A percentile compares a stretch with the other conserved stretches of the same genome.
phyloP scores from a whole-genome alignment of 2,329 filamentous ascomycete species.

The Pyrenophora tritici-repentis region DNA sequence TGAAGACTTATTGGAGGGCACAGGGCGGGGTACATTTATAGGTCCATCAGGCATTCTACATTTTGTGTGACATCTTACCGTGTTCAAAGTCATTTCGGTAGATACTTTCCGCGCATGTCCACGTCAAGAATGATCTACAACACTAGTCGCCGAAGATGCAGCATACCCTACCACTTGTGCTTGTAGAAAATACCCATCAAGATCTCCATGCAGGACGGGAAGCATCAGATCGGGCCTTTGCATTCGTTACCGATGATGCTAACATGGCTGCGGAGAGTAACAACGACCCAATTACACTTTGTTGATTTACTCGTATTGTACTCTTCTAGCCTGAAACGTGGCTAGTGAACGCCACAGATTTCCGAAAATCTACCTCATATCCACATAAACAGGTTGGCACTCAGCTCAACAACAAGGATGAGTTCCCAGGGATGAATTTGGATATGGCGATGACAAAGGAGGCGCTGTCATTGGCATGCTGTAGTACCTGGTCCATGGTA shows the following conservation, averaged over 20 bases:
- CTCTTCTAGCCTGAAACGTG: background rate
- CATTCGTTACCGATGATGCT: background rate
- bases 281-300: background rate
- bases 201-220: conserved; percentile 1
- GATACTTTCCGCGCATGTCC: background rate
- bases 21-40: conserved; percentile 2
- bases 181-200: background rate
- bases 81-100: background rate
- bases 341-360: background rate
- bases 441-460: conserved; percentile 2
- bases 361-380: background rate
- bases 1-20: background rate
- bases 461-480: background rate
- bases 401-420: background rate
- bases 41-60: background rate
- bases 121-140: conserved; percentile 4
- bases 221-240: background rate
- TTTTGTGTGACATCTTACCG: background rate
- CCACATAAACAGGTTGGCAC: background rate
- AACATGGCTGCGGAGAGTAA: background rate
- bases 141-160: background rate
- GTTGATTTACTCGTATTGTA: background rate
- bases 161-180: background rate
- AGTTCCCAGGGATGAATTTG: background rate
- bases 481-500: background rate